Base-by-base conservation (phyloP, 345 rosid genomes). In the Streptanthus diversifolius region DNA sequence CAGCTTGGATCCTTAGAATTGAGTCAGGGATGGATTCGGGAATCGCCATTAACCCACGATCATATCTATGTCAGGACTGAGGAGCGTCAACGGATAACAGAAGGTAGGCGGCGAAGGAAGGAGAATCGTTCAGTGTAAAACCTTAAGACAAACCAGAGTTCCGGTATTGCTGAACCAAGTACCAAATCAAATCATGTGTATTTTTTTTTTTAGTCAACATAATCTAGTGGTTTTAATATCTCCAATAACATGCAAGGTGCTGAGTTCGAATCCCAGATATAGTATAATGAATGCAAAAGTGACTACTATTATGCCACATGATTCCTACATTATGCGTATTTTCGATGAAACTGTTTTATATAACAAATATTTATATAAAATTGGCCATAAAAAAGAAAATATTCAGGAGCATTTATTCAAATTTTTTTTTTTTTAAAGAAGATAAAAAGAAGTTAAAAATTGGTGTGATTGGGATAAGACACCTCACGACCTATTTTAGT, bases 41-140 rank as follows among this genome's bases (percentile, higher is more conserved):
- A 60, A 52, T 70, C 77, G 80, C 76, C 80, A 77, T 77, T 57
- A 77, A 77, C 72, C 57, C 9, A 77, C 24, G 63, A 56, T 71
- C 80, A 77, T 77, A 58, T 72, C 72, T 70, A 0, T 70, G 61
- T 55, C 48, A 67, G 47, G 27, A 53, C 51, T 37, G 29, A 36
- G 24, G 15, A 66, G 41, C 7, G 52, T 66, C 72, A 39, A 61
- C 17, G 19, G 40, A 57, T 57, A 47, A 14, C 51, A 47, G 39
- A 40, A 40, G 17, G 27, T 45, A 19, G 60, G 79, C 70, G 79
- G 79, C 70, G 45, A 70, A 39, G 41, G 66, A 21, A 58, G 66
- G 57, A 68, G 57, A 10, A 18, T 13, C 32, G 44, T 21, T 9
- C 7, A 13, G 63, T 41, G 63, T 62, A 52, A 70, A 67, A 66